A percentile compares a stretch with the other conserved stretches of the same genome.
phyloP scores from a whole-genome alignment of 2,329 filamentous ascomycete genomes.

The Trichoderma guizhouense region DNA sequence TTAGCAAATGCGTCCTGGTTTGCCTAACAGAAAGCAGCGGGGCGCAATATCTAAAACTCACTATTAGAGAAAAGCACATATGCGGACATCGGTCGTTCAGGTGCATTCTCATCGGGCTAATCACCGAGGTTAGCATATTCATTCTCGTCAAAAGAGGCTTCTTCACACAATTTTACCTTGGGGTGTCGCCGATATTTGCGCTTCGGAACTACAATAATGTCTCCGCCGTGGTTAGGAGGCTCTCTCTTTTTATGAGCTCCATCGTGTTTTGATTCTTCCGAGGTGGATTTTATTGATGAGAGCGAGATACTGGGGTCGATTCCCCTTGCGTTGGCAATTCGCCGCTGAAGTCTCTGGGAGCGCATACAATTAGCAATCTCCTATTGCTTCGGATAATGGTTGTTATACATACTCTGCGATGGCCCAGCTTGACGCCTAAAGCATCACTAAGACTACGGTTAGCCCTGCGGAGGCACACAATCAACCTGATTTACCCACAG shows the following conservation, averaged over 20 bases:
- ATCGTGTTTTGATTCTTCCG: conserved; percentile 56
- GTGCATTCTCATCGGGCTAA: conserved; percentile 73
- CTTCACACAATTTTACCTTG: conserved; percentile 49
- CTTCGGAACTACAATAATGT: conserved; percentile 50
- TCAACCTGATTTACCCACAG: conserved; percentile 52
- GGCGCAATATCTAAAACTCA: conserved; percentile 42
- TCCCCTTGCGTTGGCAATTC: conserved; percentile 71
- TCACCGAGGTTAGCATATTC: not conserved
- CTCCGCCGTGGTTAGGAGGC: conserved; percentile 44
- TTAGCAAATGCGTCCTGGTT: not conserved
- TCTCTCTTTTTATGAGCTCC: conserved; percentile 46
- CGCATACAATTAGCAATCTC: conserved; percentile 1
- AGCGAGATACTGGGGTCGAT: conserved; percentile 53
- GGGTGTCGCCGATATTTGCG: conserved; percentile 76
- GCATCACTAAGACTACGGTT: conserved; percentile 54
- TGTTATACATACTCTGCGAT: conserved; percentile 62
- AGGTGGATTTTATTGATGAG: conserved; percentile 46
- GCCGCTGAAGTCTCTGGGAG: conserved; percentile 76
- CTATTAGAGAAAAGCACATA: conserved; percentile 86
- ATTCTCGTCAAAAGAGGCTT: not conserved
- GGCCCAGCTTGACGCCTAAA: conserved; percentile 74
- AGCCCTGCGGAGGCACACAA: conserved; percentile 13
- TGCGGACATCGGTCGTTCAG: conserved; percentile 74
- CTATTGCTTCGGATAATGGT: not conserved
- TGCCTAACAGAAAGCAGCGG: not conserved